Evolutionary conservation across 2,329 filamentous ascomycete genomes (phyloP).

Genomic region (Cephalotrichum gorgonifer): DNA sequence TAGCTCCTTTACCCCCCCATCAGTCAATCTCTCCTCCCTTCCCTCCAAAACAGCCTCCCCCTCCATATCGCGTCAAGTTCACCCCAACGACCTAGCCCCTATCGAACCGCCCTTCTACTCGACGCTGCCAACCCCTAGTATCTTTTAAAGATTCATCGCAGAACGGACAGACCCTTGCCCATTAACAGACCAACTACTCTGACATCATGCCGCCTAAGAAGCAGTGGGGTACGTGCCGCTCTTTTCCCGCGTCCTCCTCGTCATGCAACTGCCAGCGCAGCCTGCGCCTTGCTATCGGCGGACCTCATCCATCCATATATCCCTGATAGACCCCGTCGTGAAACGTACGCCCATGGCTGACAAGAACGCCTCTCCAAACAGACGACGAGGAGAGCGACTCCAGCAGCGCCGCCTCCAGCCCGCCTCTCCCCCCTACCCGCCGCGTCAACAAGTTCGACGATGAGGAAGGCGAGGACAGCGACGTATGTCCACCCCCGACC

Average conservation of each 20-base stretch:
- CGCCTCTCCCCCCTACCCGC: slow-evolving; percentile 21
- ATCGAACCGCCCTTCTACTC: not conserved
- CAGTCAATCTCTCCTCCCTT: not conserved
- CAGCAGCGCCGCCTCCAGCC: slow-evolving; percentile 21
- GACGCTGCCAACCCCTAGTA: not conserved
- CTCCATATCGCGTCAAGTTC: not conserved
- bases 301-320: no score
- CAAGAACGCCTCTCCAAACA: slow-evolving; percentile 10
- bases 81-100: not conserved
- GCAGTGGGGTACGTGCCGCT: slow-evolving; percentile 28
- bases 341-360: no score
- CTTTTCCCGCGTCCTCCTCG: slow-evolving; percentile 4
- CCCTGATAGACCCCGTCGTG: not conserved
- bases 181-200: slow-evolving; percentile 4
- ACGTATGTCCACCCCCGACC: slow-evolving; percentile 43
- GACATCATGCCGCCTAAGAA: slow-evolving; percentile 32
- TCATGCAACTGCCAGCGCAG: slow-evolving; percentile 6
- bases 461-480: slow-evolving; percentile 71
- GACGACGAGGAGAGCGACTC: slow-evolving; percentile 28
- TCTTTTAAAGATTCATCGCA: not conserved
- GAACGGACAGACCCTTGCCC: not conserved
- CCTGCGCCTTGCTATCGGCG: no score
- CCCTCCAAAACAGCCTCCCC: not conserved
- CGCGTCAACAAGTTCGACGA: slow-evolving; percentile 68
- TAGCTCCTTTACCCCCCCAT: no score